phyloP scores from a whole-genome alignment of 2,329 filamentous ascomycete genomes.

The Elsinoe necatrix region DNA sequence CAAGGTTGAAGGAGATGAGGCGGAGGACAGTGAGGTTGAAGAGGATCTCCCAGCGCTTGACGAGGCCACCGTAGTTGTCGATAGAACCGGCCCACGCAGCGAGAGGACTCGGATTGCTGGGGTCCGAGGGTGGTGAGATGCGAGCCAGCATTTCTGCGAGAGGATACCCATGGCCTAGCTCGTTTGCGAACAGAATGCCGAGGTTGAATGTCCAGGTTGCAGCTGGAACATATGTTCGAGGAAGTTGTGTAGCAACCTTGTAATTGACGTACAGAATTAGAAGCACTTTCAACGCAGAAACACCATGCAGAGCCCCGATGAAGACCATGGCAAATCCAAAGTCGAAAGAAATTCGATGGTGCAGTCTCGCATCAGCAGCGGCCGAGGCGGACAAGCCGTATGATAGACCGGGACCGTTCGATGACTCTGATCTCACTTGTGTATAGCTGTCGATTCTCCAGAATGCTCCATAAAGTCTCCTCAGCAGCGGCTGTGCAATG shows the following conservation, averaged over 20 bases:
- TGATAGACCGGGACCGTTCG: slow-evolving; percentile 28
- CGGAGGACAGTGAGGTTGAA: slow-evolving; percentile 94
- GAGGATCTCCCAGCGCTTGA: slow-evolving; percentile 87
- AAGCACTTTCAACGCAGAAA: slow-evolving; percentile 76
- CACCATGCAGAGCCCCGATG: slow-evolving; percentile 69
- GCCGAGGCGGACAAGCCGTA: slow-evolving; percentile 38
- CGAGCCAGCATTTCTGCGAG: slow-evolving; percentile 55
- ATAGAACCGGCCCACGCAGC: slow-evolving; percentile 59
- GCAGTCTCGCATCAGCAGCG: slow-evolving; percentile 45
- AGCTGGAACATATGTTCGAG: slow-evolving; percentile 60
- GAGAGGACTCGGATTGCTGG: slow-evolving; percentile 28
- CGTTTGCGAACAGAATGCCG: slow-evolving; percentile 77
- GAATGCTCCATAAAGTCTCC: slow-evolving; percentile 58
- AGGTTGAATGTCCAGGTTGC: slow-evolving; percentile 90
- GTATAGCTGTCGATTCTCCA: slow-evolving; percentile 39
- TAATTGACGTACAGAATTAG: slow-evolving; percentile 75
- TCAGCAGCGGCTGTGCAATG: slow-evolving; percentile 67
- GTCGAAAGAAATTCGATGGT: slow-evolving; percentile 73
- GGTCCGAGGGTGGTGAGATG: slow-evolving; percentile 36
- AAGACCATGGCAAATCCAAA: slow-evolving; percentile 72
- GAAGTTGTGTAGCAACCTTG: slow-evolving; percentile 63
- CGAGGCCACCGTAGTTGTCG: slow-evolving; percentile 73
- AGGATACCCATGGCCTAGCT: slow-evolving; percentile 69
- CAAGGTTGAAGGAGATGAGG: slow-evolving; percentile 92
- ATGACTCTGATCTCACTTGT: slow-evolving; percentile 31